Conservation (phyloP, 2,329 filamentous ascomycete genomes). For the Hypocreales sp. region DNA sequence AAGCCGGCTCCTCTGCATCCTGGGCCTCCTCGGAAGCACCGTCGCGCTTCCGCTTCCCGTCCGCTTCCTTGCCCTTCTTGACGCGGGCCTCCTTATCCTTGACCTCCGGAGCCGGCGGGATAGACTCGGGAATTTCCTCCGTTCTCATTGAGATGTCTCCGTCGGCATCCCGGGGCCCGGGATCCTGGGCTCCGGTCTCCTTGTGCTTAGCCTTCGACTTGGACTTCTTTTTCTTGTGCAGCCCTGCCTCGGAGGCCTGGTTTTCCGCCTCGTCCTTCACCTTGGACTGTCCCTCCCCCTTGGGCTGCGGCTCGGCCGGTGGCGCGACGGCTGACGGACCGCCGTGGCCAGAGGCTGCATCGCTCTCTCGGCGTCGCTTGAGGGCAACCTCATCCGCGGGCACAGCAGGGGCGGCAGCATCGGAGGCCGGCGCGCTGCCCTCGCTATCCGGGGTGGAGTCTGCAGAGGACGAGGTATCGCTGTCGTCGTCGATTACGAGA, state of each 20-base stretch:
- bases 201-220: neutral
- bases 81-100: neutral
- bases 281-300: no score
- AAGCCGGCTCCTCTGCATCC: constrained; percentile 6
- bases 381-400: constrained; percentile 14
- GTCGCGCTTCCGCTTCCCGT: constrained; percentile 20
- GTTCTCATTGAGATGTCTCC: no score
- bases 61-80: constrained; percentile 9
- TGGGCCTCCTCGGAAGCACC: constrained; percentile 6
- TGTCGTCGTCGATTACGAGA: constrained; percentile 2
- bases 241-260: constrained; percentile 7
- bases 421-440: constrained; percentile 7
- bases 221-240: constrained; percentile 4
- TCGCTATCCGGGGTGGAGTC: constrained; percentile 10
- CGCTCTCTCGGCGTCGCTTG: constrained; percentile 16
- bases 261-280: constrained; percentile 4
- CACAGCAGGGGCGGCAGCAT: constrained; percentile 7
- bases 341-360: constrained; percentile 12
- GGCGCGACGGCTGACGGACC: no score
- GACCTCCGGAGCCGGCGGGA: constrained; percentile 1
- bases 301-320: no score
- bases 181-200: no score
- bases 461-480: constrained; percentile 6
- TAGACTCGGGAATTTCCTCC: neutral
- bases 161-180: neutral